Conservation (phyloP, 1,139 yeast species). For the Geotrichum cucujoidarum region DNA sequence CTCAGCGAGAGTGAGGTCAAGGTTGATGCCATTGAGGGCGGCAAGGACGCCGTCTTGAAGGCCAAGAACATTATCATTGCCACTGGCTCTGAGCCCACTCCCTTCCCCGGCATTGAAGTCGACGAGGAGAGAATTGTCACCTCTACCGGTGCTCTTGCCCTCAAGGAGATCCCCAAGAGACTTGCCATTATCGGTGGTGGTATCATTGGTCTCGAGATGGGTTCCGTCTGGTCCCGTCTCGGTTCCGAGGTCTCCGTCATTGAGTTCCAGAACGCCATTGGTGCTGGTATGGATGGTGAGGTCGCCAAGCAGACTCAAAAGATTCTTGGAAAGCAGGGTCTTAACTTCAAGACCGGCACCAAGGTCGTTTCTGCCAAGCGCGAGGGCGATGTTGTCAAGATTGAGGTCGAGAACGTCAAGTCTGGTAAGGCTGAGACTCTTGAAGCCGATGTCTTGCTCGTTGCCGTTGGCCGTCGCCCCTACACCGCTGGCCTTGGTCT, state of each 20-base stretch:
- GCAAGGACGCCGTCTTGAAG: constrained; percentile 58
- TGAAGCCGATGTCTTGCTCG: constrained; percentile 89
- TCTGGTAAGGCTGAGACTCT: constrained; percentile 72
- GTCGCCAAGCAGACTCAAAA: constrained; percentile 87
- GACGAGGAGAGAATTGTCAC: constrained; percentile 97
- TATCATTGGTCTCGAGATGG: constrained; percentile 99
- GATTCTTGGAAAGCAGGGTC: constrained; percentile 88
- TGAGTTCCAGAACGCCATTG: constrained; percentile 86
- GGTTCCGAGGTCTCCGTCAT: constrained; percentile 94
- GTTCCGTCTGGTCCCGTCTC: constrained; percentile 92
- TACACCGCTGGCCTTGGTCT: constrained; percentile 85
- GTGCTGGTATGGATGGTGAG: constrained; percentile 97
- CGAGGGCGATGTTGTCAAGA: constrained; percentile 87
- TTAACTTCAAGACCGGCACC: constrained; percentile 87
- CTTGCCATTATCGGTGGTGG: constrained; percentile 97
- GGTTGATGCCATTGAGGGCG: constrained; percentile 85
- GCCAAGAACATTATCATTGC: constrained; percentile 92
- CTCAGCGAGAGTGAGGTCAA: constrained; percentile 71
- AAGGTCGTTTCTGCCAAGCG: constrained; percentile 84
- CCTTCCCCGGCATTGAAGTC: constrained; percentile 95
- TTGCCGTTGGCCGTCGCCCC: constrained; percentile 99
- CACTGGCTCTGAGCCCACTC: constrained; percentile 97
- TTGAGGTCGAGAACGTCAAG: constrained; percentile 87
- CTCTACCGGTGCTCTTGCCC: constrained; percentile 84
- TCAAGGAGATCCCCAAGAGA: constrained; percentile 87